Conservation (phyloP, 495 filamentous ascomycete species). For the Aspergillus nanangensis region DNA sequence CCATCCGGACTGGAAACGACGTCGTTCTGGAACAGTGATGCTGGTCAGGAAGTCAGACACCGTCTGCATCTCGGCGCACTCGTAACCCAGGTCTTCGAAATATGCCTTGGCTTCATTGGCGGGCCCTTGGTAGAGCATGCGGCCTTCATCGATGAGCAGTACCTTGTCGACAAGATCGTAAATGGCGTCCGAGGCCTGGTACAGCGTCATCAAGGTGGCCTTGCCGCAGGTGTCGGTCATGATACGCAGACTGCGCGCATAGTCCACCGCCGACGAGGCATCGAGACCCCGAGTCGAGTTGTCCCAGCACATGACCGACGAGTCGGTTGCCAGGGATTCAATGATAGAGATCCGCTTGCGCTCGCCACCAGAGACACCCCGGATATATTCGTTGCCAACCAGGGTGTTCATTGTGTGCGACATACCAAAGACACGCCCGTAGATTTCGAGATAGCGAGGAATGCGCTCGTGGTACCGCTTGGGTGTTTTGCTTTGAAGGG, state of each 20-base stretch:
- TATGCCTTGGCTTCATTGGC: constrained; percentile 64
- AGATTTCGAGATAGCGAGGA: constrained; percentile 63
- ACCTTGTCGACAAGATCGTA: constrained; percentile 85
- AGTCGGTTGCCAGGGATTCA: constrained; percentile 63
- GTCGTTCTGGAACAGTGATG: constrained; percentile 66
- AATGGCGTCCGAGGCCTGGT: constrained; percentile 80
- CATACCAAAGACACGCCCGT: constrained; percentile 78
- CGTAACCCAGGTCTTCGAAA: constrained; percentile 78
- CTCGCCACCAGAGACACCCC: constrained; percentile 87
- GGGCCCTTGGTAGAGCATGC: constrained; percentile 75
- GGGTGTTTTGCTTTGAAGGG: constrained; percentile 72
- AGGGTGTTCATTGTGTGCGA: constrained; percentile 76
- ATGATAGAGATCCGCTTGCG: constrained; percentile 57
- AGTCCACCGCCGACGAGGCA: constrained; percentile 73
- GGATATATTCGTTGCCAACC: constrained; percentile 76
- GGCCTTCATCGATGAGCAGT: constrained; percentile 72
- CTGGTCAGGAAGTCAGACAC: constrained; percentile 81
- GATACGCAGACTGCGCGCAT: constrained; percentile 63
- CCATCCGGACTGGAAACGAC: constrained; percentile 58
- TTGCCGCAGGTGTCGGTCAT: constrained; percentile 77
- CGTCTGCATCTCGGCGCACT: constrained; percentile 70
- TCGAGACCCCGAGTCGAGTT: constrained; percentile 81
- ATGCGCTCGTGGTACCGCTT: constrained; percentile 64
- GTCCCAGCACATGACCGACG: constrained; percentile 76
- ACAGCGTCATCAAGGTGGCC: constrained; percentile 74